Percentiles rank a stretch among this genome's conserved stretches.
Evolutionary conservation across 2,329 filamentous ascomycete species (phyloP).

Genomic region (Ceratocystis ficicola): DNA sequence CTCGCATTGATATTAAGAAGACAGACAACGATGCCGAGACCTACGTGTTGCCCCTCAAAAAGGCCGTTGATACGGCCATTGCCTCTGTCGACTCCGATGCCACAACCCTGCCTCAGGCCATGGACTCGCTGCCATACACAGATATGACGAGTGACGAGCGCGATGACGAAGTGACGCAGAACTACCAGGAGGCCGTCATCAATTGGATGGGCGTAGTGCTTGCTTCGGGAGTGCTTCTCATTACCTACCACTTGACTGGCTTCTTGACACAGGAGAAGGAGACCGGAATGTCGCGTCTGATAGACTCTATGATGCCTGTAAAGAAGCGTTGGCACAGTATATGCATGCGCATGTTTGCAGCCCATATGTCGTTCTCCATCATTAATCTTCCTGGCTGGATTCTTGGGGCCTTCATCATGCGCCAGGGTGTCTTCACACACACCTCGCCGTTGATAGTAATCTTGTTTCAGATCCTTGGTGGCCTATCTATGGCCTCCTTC

Average conservation of each 20-base stretch:
- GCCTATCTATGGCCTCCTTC: conserved; percentile 65
- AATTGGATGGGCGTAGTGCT: conserved; percentile 68
- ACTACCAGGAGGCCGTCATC: conserved; percentile 57
- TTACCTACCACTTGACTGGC: conserved; percentile 78
- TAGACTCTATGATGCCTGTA: conserved; percentile 86
- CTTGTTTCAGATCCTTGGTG: conserved; percentile 63
- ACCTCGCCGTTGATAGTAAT: conserved; percentile 55
- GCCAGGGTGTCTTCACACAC: conserved; percentile 50
- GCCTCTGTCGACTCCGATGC: conserved; percentile 35
- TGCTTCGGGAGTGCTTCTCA: conserved; percentile 64
- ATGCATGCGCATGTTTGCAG: conserved; percentile 61
- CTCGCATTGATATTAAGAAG: conserved; percentile 51
- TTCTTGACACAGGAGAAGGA: conserved; percentile 78
- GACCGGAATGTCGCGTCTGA: conserved; percentile 71
- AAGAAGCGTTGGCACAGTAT: conserved; percentile 63
- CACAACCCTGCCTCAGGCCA: conserved; percentile 32
- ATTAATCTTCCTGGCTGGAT: conserved; percentile 78
- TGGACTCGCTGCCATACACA: conserved; percentile 68
- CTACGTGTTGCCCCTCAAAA: conserved; percentile 68
- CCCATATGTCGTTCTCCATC: conserved; percentile 67
- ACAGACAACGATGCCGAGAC: conserved; percentile 62
- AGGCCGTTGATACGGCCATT: conserved; percentile 64
- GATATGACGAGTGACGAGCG: conserved; percentile 56
- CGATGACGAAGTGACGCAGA: conserved; percentile 48
- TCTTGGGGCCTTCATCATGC: conserved; percentile 55